Percentiles rank a stretch among this genome's conserved stretches.
These are phyloP conservation scores for Dendrocalamus latiflorus DNA, from an alignment of 202 grass and related monocot genomes.

Conservation along the genomic window DNA sequence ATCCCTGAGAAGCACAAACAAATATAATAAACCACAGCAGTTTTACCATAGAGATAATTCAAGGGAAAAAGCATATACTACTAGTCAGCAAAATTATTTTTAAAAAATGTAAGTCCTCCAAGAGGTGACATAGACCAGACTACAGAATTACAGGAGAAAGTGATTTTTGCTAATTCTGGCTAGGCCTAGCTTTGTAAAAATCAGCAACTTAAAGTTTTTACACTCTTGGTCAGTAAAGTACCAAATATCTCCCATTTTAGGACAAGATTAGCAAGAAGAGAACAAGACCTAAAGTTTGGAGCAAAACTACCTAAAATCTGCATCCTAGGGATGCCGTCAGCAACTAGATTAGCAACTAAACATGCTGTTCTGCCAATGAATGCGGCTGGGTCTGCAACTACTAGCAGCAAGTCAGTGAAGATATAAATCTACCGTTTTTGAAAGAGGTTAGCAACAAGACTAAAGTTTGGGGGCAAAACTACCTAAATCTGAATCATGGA, in stretches of 20 bases:
- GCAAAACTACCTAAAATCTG: not conserved
- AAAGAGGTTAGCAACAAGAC: not conserved
- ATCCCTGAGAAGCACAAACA: slow-evolving; percentile 56
- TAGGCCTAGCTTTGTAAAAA: not conserved
- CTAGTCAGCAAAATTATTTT: not conserved
- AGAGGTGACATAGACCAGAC: not conserved
- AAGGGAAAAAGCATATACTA: not conserved
- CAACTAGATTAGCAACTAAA: not conserved
- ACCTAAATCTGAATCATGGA: not conserved
- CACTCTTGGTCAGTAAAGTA: not conserved
- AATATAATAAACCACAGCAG: not conserved
- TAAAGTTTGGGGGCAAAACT: not conserved
- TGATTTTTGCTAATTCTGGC: not conserved
- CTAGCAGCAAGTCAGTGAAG: not conserved
- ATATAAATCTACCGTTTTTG: not conserved
- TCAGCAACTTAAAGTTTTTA: not conserved
- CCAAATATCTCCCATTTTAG: not conserved
- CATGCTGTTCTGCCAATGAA: not conserved
- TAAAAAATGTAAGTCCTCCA: not conserved
- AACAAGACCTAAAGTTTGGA: not conserved
- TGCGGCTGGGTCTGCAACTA: not conserved
- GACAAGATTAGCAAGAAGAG: not conserved
- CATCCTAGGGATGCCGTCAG: not conserved
- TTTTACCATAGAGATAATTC: not conserved
- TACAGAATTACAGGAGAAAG: not conserved